Conservation (phyloP, 805 yeast genomes). For the Candida schatavii region DNA sequence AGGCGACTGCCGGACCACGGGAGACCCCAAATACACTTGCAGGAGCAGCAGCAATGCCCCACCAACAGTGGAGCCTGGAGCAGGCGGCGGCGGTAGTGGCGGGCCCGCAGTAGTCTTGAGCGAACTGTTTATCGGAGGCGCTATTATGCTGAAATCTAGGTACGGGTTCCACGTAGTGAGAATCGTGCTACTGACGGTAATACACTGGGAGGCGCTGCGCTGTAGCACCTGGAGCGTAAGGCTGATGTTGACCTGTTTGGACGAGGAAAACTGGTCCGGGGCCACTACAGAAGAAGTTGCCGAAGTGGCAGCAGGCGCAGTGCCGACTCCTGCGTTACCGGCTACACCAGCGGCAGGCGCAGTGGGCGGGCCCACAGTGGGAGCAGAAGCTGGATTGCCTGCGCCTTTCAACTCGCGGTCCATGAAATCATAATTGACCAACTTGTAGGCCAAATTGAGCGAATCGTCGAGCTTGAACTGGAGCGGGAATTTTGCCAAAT, state of each 20-base stretch:
- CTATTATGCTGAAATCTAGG: slow-evolving; percentile 34
- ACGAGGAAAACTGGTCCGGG: slow-evolving; percentile 7
- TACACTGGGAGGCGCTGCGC: slow-evolving; percentile 5
- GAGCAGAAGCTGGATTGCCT: slow-evolving; percentile 4
- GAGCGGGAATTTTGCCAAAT: slow-evolving; percentile 25
- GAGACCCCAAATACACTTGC: neutral
- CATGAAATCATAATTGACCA: slow-evolving; percentile 27
- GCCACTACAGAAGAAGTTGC: neutral
- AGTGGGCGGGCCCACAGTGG: no score
- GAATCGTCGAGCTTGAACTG: slow-evolving; percentile 26
- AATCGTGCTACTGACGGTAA: slow-evolving; percentile 25
- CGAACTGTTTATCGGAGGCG: slow-evolving; percentile 38
- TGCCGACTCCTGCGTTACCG: slow-evolving; percentile 5
- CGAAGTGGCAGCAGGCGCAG: neutral
- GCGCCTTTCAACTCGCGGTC: slow-evolving; percentile 16
- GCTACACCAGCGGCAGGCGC: neutral
- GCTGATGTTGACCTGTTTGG: slow-evolving; percentile 26
- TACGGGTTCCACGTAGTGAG: slow-evolving; percentile 40
- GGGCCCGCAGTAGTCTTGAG: slow-evolving; percentile 21
- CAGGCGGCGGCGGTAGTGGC: neutral
- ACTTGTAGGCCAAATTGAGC: slow-evolving; percentile 33
- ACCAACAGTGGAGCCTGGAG: neutral
- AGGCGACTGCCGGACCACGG: neutral
- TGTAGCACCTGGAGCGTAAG: slow-evolving; percentile 25
- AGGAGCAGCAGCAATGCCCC: neutral